Percentiles rank a stretch among this genome's conserved stretches.
phyloP scores from a whole-genome alignment of 306 rosid species.

The Carpinus viminea region DNA sequence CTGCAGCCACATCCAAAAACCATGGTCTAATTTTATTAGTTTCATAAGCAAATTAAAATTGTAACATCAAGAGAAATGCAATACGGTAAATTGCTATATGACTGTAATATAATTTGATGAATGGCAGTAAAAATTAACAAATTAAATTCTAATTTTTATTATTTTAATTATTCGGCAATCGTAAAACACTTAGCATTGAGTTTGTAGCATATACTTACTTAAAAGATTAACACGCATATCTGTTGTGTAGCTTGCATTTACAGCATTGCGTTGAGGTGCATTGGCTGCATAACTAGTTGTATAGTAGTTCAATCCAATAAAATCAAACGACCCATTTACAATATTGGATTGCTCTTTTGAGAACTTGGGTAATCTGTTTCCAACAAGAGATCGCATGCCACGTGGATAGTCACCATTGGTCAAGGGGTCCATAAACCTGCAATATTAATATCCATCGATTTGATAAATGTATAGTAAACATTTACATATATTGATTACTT shows the following conservation, averaged over 20 bases:
- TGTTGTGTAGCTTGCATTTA: background rate
- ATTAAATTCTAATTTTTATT: too few relatives aligned
- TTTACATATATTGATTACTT: too few relatives aligned
- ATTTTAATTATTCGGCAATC: too few relatives aligned
- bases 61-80: background rate
- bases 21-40: background rate
- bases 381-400: slow-evolving; percentile 41
- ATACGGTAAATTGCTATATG: too few relatives aligned
- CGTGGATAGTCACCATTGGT: slow-evolving; percentile 55
- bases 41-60: background rate
- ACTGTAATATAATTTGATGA: too few relatives aligned
- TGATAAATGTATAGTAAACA: too few relatives aligned
- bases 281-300: slow-evolving; percentile 8
- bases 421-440: slow-evolving; percentile 65
- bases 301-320: slow-evolving; percentile 66
- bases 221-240: slow-evolving; percentile 8
- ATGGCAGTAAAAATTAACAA: too few relatives aligned
- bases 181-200: too few relatives aligned
- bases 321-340: slow-evolving; percentile 59
- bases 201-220: slow-evolving; percentile 24
- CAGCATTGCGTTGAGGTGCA: background rate
- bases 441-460: background rate
- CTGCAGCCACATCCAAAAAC: slow-evolving; percentile 19
- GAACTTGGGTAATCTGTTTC: slow-evolving; percentile 54
- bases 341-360: slow-evolving; percentile 35